Percentiles rank a stretch among this genome's conserved stretches.
These are phyloP conservation scores for Carex cristatella DNA, from an alignment of 176 grass and related monocot species.

Conservation along the genomic window DNA sequence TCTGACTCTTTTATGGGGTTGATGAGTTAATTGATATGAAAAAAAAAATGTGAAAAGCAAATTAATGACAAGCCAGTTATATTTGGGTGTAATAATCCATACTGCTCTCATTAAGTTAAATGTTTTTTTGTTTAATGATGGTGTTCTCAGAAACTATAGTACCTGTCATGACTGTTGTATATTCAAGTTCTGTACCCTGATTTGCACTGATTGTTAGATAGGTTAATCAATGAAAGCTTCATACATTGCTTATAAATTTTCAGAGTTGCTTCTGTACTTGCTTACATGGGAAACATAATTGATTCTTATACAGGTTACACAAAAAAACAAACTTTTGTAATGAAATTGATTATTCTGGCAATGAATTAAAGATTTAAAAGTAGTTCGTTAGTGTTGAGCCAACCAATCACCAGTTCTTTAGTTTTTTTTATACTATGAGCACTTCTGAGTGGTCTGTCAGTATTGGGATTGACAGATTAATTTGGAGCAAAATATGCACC, in stretches of 20 bases:
- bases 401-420: neutral
- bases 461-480: neutral
- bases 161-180: neutral
- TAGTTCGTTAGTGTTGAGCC: neutral
- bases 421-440: neutral
- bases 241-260: neutral
- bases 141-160: neutral
- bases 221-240: neutral
- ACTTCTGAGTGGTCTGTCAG: neutral
- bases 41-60: slow-evolving; percentile 2
- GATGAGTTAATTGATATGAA: neutral
- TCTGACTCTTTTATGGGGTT: neutral
- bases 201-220: neutral
- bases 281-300: neutral
- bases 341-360: neutral
- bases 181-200: neutral
- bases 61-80: neutral
- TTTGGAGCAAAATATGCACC: neutral
- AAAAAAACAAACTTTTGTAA: neutral
- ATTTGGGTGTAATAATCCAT: slow-evolving; percentile 17
- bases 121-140: neutral
- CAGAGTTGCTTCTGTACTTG: neutral
- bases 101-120: neutral
- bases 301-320: neutral
- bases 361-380: neutral